Conservation (phyloP, 2,329 filamentous ascomycete species). For the Cladophialophora immunda region DNA sequence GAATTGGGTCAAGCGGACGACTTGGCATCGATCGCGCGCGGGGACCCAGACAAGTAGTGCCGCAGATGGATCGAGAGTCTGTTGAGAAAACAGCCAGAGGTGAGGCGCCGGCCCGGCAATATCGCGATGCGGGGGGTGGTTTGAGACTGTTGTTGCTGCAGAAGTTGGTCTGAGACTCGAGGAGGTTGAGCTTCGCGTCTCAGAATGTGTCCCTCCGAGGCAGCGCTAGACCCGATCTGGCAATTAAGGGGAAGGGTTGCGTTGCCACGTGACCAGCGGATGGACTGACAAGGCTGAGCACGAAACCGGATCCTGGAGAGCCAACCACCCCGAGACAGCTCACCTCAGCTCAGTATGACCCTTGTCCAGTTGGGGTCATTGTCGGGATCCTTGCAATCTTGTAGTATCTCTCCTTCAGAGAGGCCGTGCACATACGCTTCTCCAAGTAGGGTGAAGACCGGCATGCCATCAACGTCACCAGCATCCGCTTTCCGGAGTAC, state of each 20-base stretch:
- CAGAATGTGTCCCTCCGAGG: neutral
- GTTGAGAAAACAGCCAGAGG: neutral
- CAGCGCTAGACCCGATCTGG: neutral
- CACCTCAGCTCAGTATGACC: constrained; percentile 3
- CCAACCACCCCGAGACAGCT: neutral
- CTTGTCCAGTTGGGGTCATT: neutral
- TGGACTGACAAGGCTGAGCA: neutral
- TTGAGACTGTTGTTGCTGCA: constrained; percentile 25
- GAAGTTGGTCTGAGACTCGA: constrained; percentile 7
- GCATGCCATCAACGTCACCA: neutral
- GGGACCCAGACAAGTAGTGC: constrained; percentile 24
- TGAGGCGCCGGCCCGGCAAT: constrained; percentile 21
- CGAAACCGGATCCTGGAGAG: neutral
- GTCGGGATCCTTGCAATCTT: neutral
- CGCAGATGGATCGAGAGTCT: constrained; percentile 16
- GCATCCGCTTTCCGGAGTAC: constrained; percentile 3
- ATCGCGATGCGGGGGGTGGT: constrained; percentile 7
- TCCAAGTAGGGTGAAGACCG: neutral
- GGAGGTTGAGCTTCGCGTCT: constrained; percentile 18
- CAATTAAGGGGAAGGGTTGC: neutral
- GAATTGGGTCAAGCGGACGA: constrained; percentile 22
- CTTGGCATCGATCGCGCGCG: constrained; percentile 7
- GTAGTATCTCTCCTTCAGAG: neutral
- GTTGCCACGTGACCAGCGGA: neutral
- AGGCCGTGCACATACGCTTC: constrained; percentile 4